These are phyloP conservation scores for Colletotrichum sp. DNA, from an alignment of 2,329 filamentous ascomycete species.

Conservation along the genomic window DNA sequence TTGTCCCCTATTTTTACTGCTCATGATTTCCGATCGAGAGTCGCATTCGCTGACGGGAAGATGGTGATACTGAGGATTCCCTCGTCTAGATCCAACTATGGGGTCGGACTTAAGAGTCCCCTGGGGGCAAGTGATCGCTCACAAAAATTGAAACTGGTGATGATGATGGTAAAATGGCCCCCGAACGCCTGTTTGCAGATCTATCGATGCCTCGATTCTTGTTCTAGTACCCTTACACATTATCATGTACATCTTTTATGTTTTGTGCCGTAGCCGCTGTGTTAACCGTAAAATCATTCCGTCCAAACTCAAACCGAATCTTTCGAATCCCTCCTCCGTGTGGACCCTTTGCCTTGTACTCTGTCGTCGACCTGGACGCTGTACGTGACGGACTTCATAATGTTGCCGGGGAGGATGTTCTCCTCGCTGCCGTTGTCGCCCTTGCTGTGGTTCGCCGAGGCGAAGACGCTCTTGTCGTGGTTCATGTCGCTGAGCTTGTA, in stretches of 20 bases:
- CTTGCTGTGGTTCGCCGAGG: conserved; percentile 25
- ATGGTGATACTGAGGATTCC: background rate
- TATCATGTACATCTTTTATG: background rate
- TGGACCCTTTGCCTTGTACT: background rate
- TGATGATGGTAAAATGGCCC: background rate
- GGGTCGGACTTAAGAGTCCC: background rate
- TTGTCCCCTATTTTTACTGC: background rate
- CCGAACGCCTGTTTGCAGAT: background rate
- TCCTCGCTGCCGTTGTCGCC: conserved; percentile 37
- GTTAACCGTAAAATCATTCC: background rate
- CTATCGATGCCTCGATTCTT: background rate
- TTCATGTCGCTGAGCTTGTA: conserved; percentile 46
- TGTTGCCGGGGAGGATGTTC: conserved; percentile 41
- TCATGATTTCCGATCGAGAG: background rate
- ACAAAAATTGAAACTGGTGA: background rate
- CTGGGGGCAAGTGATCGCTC: background rate
- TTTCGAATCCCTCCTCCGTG: background rate
- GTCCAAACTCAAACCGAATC: background rate
- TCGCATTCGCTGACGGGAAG: background rate
- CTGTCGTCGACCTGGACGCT: conserved; percentile 41
- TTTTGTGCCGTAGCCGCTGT: background rate
- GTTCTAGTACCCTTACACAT: background rate
- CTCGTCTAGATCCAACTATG: background rate
- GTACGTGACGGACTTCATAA: conserved; percentile 48
- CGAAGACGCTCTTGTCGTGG: conserved; percentile 34